These are phyloP conservation scores for Colletotrichum sp. DNA, from an alignment of 2,329 filamentous ascomycete genomes.

Conservation along the genomic window DNA sequence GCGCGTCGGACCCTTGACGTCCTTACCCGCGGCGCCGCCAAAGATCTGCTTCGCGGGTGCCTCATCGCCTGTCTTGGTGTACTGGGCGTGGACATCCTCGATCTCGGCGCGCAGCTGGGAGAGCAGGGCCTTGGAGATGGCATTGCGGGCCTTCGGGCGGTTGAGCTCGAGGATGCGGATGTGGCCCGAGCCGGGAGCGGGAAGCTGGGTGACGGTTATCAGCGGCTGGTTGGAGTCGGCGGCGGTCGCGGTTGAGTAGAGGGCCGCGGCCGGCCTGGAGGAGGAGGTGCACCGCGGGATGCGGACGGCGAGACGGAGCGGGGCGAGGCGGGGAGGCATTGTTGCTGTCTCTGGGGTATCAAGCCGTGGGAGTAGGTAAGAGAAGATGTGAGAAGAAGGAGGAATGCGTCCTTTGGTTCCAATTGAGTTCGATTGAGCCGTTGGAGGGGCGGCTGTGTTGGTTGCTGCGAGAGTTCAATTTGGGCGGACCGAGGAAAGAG, in stretches of 20 bases:
- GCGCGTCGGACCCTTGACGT: conserved; percentile 67
- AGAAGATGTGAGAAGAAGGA: neutral
- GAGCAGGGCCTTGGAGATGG: conserved; percentile 82
- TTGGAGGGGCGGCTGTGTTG: neutral
- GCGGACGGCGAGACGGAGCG: conserved; percentile 21
- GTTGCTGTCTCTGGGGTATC: neutral
- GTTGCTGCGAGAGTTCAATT: neutral
- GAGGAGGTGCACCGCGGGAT: conserved; percentile 21
- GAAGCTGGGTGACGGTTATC: conserved; percentile 75
- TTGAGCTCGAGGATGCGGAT: conserved; percentile 91
- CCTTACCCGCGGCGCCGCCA: conserved; percentile 48
- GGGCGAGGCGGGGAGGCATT: conserved; percentile 37
- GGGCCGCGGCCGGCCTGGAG: neutral
- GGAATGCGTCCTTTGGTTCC: neutral
- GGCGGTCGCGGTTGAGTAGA: conserved; percentile 51
- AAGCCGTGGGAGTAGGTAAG: neutral
- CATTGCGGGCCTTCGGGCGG: conserved; percentile 84
- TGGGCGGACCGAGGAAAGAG: conserved; percentile 11
- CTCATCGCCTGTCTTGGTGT: conserved; percentile 58
- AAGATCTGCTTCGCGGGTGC: conserved; percentile 43
- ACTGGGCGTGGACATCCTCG: conserved; percentile 70
- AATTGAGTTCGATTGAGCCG: neutral
- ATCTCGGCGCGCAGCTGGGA: conserved; percentile 74
- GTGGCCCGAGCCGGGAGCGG: conserved; percentile 79
- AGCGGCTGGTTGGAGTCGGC: conserved; percentile 46